These are phyloP conservation scores for Phoma herbarum DNA, from an alignment of 2,329 filamentous ascomycete species.

Conservation along the genomic window DNA sequence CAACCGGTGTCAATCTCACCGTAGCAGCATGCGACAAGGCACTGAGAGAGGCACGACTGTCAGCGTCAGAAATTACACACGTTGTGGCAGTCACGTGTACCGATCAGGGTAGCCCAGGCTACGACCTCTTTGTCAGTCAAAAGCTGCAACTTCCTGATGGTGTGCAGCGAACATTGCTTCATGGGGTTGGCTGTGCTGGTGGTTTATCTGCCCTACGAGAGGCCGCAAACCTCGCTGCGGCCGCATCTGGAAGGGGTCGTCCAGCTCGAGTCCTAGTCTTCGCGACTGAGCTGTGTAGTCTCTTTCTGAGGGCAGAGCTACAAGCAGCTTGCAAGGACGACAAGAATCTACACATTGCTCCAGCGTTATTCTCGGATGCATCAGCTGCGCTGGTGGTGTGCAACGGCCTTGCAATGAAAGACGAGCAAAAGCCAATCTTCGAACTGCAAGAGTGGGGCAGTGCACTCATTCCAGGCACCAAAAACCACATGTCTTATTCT, in stretches of 20 bases:
- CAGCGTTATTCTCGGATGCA: slow-evolving; percentile 74
- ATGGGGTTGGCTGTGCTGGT: slow-evolving; percentile 53
- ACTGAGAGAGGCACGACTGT: slow-evolving; percentile 39
- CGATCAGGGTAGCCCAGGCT: slow-evolving; percentile 50
- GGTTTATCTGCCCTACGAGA: slow-evolving; percentile 45
- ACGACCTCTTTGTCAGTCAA: slow-evolving; percentile 50
- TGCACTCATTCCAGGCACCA: slow-evolving; percentile 67
- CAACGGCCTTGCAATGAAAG: slow-evolving; percentile 64
- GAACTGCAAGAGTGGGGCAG: slow-evolving; percentile 73
- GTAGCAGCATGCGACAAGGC: slow-evolving; percentile 46
- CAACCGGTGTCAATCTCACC: slow-evolving; percentile 43
- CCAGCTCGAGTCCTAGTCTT: slow-evolving; percentile 72
- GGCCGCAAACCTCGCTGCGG: slow-evolving; percentile 73
- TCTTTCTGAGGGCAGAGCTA: slow-evolving; percentile 70
- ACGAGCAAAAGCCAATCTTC: slow-evolving; percentile 56
- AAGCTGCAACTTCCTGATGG: slow-evolving; percentile 39
- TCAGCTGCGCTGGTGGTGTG: slow-evolving; percentile 72
- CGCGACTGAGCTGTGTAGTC: slow-evolving; percentile 64
- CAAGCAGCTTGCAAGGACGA: slow-evolving; percentile 61
- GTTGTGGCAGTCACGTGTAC: slow-evolving; percentile 52
- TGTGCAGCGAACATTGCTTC: slow-evolving; percentile 48
- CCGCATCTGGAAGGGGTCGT: slow-evolving; percentile 65
- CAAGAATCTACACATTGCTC: slow-evolving; percentile 69
- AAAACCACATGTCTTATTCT: slow-evolving; percentile 71
- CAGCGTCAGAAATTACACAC: slow-evolving; percentile 47